Base-by-base conservation (phyloP, 495 filamentous ascomycete species). In the Xylaria palmicola region DNA sequence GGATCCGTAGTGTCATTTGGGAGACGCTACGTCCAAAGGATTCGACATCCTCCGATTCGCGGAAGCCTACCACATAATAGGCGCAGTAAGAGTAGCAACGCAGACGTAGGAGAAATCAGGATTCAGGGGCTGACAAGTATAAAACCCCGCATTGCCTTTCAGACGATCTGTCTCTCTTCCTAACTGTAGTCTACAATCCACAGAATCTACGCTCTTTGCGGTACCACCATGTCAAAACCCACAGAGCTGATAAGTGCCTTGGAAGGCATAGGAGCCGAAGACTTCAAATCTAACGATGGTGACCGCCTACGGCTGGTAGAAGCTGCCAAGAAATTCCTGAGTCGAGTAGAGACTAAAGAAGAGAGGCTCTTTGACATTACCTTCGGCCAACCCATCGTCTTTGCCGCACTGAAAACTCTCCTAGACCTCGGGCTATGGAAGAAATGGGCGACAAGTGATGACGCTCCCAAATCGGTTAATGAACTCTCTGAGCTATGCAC, bases 401-500 rank as follows among this genome's bases (percentile, higher is more conserved):
- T 56, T 27, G 66, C 63, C 17, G 54, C 61, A 4, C 9, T 71
- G 19, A 56, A 61, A 34, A 59, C 54, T 44, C 62, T 55, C 4
- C 15, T 66, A 1, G 66, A 71, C 27, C 27, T 67, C 26, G 66
- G 62, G 1, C 59, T 71, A 8, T 71, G 58, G 59, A 32, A 44
- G n/a, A 43, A 51, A 26, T 71, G 68, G 68, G 43, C 43, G 13
- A 56, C 41, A 19, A 63, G 37, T 6, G 66, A 60, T 10, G 68
- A 66, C 9, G 61, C 49, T 5, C 59, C 62, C 7, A 68, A 67
- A 37, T 66, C 63, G 2, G 51, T 71, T 6, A 17, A 63, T 10
- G 62, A 71, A 0, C 44, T 71, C 19, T 60, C 44, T 2, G 43
- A 57, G 27, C 24, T 71, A 17, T 48, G 64, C 30, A 50, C 36